Base-by-base conservation (phyloP, 78 protist genomes). In the Dictyostelium capitatum region DNA sequence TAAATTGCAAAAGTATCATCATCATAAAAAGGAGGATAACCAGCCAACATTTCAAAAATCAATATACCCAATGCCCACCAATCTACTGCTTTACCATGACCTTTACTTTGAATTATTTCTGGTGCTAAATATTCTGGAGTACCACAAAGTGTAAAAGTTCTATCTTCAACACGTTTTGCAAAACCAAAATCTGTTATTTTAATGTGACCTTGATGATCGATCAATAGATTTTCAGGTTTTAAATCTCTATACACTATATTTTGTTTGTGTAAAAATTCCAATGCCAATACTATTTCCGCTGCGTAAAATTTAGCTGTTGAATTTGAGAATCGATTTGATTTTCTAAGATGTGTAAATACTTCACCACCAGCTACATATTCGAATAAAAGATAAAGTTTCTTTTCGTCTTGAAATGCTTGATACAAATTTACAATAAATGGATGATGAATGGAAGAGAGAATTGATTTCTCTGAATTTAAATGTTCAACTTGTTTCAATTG, bases 31-130 rank as follows among this genome's bases (percentile, higher is more conserved):
- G 99, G 99, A 54, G 97, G 91, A 48, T 91, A 90, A 62, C 91
- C 92, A 41, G 89, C 83, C 43, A 95, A 43, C 93, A 84, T 80
- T 81, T 87, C 97, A 73, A 89, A 96, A 19, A 89, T 82, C n/a
- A 84, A 53, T n/a, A 92, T 80, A 57, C 96, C 99, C 43, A 98
- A 54, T 9, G 99, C 97, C 99, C 99, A 99, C 99, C 99, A 99
- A 92, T 98, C 99, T 0, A 98, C 99, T 0, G 98, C 98, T 70
- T 98, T 98, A 28, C 98, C 97, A 92, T 98, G 98, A 56, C 98
- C 98, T 75, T 81, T 96, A 74, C 80, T 37, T 80, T 90, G 97
- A 57, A 98, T 97, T 46, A 97, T 95, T 89, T 97, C 99, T 0
- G 98, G 99, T 3, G 99, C 98, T 15, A 98, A 53, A 53, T 90